These are phyloP conservation scores for Lentinula detonsa DNA, from an alignment of 768 basidiomycete genomes.

Conservation along the genomic window DNA sequence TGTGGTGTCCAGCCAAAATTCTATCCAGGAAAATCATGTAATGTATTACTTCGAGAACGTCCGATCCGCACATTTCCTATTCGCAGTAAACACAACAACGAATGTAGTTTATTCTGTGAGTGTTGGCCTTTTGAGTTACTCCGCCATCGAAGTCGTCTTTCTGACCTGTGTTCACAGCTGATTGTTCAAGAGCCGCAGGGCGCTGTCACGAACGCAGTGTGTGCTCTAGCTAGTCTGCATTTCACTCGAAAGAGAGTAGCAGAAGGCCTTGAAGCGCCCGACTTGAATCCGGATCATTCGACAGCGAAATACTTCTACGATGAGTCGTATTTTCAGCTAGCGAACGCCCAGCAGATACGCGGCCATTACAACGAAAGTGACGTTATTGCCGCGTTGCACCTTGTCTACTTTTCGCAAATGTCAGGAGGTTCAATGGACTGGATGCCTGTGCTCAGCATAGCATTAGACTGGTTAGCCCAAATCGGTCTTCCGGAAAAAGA, in stretches of 20 bases:
- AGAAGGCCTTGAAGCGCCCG: constrained; percentile 53
- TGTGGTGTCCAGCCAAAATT: constrained; percentile 29
- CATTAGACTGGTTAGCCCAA: constrained; percentile 71
- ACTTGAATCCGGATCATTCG: constrained; percentile 47
- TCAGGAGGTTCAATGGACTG: constrained; percentile 66
- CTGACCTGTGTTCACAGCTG: constrained; percentile 13
- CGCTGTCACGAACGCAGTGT: constrained; percentile 65
- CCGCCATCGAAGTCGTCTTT: neutral
- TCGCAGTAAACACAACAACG: constrained; percentile 55
- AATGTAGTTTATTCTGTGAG: constrained; percentile 64
- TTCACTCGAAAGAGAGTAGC: constrained; percentile 55
- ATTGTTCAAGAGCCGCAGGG: constrained; percentile 64
- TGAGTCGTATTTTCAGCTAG: constrained; percentile 60
- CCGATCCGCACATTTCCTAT: constrained; percentile 58
- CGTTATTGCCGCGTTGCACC: constrained; percentile 73
- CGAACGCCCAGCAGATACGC: constrained; percentile 45
- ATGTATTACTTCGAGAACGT: constrained; percentile 75
- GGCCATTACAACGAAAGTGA: constrained; percentile 59
- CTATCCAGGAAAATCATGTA: constrained; percentile 51
- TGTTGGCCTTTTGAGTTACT: constrained; percentile 15
- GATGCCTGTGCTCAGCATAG: constrained; percentile 62
- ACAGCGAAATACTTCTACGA: constrained; percentile 62
- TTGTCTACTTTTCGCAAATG: constrained; percentile 68
- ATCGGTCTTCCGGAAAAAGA: constrained; percentile 58
- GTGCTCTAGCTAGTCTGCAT: constrained; percentile 72